A percentile compares a stretch with the other conserved stretches of the same genome.
These are phyloP conservation scores for Backusella parvicylindrica DNA, from an alignment of 192 early-diverging fungal genomes.

Conservation along the genomic window DNA sequence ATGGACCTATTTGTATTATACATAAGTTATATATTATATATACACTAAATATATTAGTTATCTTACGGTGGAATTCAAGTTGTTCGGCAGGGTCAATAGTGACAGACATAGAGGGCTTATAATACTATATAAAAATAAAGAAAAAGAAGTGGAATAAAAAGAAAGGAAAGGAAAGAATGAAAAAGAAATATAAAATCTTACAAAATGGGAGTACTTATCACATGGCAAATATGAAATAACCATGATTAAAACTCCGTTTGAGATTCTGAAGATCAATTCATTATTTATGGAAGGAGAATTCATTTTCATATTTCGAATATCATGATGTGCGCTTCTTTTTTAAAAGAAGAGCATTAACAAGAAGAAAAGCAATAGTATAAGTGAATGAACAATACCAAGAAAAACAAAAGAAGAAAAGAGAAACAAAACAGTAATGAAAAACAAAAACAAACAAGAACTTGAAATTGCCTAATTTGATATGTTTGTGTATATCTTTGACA, in stretches of 20 bases:
- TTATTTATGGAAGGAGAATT: no score
- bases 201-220: not conserved
- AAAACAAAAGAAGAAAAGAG: not conserved
- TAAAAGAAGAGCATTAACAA: no score
- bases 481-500: no score
- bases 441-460: not conserved
- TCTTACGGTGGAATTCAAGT: constrained; percentile 4
- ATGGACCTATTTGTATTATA: constrained; percentile 59
- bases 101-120: not conserved
- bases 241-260: not conserved
- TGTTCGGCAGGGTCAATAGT: constrained; percentile 7
- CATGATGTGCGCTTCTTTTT: no score
- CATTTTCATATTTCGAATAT: no score
- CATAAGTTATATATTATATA: no score
- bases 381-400: no score
- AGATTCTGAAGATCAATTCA: no score
- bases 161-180: not conserved
- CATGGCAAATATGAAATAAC: not conserved
- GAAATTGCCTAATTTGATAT: not conserved
- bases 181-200: not conserved
- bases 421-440: not conserved
- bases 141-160: not conserved
- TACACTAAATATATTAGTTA: no score
- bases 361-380: not conserved
- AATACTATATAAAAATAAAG: not conserved